Base-by-base conservation (phyloP, 108 stramenopile genomes). In the Stephanodiscus minutulus region DNA sequence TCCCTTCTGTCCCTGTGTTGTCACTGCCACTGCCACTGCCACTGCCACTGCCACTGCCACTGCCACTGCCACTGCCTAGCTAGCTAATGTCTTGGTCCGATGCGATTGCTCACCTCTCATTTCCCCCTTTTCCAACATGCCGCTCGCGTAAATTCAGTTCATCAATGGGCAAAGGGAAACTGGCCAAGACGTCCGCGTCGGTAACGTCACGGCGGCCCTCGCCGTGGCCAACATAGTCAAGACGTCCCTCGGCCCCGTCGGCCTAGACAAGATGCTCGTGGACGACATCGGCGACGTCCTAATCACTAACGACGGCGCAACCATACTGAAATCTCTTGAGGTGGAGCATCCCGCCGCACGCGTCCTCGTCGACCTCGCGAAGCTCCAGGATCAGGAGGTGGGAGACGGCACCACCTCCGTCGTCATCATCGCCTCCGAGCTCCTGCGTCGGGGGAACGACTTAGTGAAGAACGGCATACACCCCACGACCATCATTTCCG, bases 191-290 rank as follows among this genome's bases (percentile, higher is more conserved):
- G 98, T 98, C 53, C 89, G 98, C 13, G 82, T 87, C 4, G 88
- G 85, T 47, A 98, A 98, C 72, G 98, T 99, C 10, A 98, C 97
- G 24, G 99, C 99, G 7, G 96, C 96, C 18, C 79, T 98, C 54
- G 98, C 99, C n/a, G 95, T 99, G 13, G 98, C 99, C 53, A 99
- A 99, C 90, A 98, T 99, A 70, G 98, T 98, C 61, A 99, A 99
- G 81, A 87, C 96, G 9, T 91, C 89, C n/a, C 86, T 99, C 48
- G 99, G 99, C 17, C 99, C 99, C 8, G 97, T 98, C 29, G 99
- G 99, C 15, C 88, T 99, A 43, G 99, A 99, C 76, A 99, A 99
- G 83, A 99, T 99, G 99, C 89, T 99, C 28, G 98, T 98, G 50
- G 97, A 98, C 69, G 94, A 96, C 64, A 95, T 98, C 46, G 99